Percentiles rank a stretch among this genome's conserved stretches.
These are phyloP conservation scores for Cucumis hystrix DNA, from an alignment of 306 rosid genomes.

Conservation along the genomic window DNA sequence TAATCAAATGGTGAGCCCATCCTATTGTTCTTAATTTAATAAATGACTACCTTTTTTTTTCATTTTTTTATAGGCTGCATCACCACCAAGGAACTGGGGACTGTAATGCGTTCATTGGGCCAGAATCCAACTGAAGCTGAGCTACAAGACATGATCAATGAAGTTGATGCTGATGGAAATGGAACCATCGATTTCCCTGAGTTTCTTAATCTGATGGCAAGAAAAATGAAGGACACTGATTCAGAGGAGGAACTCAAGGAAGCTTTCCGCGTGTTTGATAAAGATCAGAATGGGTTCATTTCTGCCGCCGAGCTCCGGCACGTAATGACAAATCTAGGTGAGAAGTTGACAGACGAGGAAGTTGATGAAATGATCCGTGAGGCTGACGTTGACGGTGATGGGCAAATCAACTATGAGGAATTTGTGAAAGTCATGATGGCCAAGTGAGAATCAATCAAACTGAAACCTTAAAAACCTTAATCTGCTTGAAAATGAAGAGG, in stretches of 20 bases:
- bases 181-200: constrained; percentile 9
- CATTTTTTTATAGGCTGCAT: constrained; percentile 1
- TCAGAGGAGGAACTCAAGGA: constrained; percentile 15
- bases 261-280: constrained; percentile 13
- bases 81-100: constrained; percentile 12
- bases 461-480: constrained; percentile 3
- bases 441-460: constrained; percentile 8
- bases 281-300: constrained; percentile 12
- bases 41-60: neutral
- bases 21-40: neutral
- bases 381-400: constrained; percentile 11
- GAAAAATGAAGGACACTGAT: constrained; percentile 12
- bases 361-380: constrained; percentile 10
- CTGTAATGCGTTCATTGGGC: constrained; percentile 8
- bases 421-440: constrained; percentile 16
- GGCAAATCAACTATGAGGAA: constrained; percentile 14
- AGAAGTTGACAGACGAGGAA: constrained; percentile 12
- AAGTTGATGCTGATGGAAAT: constrained; percentile 11
- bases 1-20: neutral
- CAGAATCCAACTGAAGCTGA: constrained; percentile 15
- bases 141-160: constrained; percentile 12
- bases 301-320: constrained; percentile 13
- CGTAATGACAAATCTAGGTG: constrained; percentile 9
- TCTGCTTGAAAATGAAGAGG: constrained; percentile 4
- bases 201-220: constrained; percentile 11